Base-by-base conservation (phyloP, 2,329 filamentous ascomycete genomes). In the Fusarium marasasianum region DNA sequence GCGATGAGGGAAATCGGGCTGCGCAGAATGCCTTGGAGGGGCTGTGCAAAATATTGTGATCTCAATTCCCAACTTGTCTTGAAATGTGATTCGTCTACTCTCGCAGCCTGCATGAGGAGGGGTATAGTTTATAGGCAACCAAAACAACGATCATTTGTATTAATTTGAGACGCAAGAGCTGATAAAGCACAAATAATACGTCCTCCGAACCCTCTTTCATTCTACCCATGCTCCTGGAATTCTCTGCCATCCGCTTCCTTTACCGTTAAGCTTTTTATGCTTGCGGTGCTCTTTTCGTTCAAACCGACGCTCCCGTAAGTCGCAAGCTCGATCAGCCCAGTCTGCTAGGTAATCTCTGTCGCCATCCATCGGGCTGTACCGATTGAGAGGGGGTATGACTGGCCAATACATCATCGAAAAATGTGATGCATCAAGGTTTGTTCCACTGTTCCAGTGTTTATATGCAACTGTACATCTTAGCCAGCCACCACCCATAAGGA, bases 111-210 rank as follows among this genome's bases (percentile, higher is more conserved):
- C 9, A 29, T n/a, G 3, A n/a, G n/a, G 33, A 48, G 43, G 43
- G n/a, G 11, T 9, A 11, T 2, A 15, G 26, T 29, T 47, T 10
- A 47, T 20, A 1, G 13, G 18, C 12, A 9, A n/a, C 7, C 8
- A 50, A 50, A 33, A 6, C 7, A 22, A 6, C 6, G 3, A 17
- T 12, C 0, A 8, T 48, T 17, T 48, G 2, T 17, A 17, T 13
- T 13, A 5, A 18, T n/a, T 1, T 8, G 14, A 50, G 7, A n/a
- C 3, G 4, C 1, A n/a, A 17, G 11, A 6, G 20, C 20, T 33
- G 29, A 31, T 1, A 1, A 0, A 7, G 2, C 5, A 12, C 3
- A 9, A 12, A 9, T 6, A 17, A 31, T 5, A 0, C 7, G 3
- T 31, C 10, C 4, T 13, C 4, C 5, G 0, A 9, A 12, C 0